phyloP scores from a whole-genome alignment of 1,284 basidiomycete species.

The Sporisorium reilianum region DNA sequence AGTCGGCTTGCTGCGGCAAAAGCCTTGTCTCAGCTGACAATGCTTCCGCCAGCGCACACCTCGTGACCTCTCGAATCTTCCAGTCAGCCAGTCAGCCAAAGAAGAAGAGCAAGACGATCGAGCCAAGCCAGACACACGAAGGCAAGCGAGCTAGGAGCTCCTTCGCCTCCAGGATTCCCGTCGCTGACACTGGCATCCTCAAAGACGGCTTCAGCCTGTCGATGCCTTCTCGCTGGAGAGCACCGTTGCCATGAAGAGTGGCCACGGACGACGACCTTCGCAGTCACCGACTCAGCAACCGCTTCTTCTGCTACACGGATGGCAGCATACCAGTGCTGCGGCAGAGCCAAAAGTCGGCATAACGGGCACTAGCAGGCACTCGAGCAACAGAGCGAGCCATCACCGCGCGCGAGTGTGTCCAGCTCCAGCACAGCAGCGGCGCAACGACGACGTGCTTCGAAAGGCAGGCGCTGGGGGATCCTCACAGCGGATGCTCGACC shows the following conservation, averaged over 20 bases:
- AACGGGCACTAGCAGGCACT: neutral
- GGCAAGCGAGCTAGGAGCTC: neutral
- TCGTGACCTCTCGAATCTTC: neutral
- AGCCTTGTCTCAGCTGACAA: constrained; percentile 3
- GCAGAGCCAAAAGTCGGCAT: neutral
- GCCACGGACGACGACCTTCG: neutral
- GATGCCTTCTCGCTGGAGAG: neutral
- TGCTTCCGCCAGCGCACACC: neutral
- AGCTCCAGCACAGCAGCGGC: neutral
- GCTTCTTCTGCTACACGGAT: neutral
- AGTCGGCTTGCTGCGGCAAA: constrained; percentile 12
- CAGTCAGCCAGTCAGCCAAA: neutral
- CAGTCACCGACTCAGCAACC: constrained; percentile 1
- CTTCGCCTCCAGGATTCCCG: neutral
- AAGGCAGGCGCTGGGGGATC: neutral
- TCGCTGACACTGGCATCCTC: neutral
- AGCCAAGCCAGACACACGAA: neutral
- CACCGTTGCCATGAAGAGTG: neutral
- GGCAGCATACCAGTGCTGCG: neutral
- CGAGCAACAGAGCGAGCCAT: neutral
- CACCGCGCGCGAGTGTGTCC: neutral
- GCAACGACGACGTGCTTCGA: neutral
- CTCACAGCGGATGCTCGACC: neutral
- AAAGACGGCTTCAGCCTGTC: neutral
- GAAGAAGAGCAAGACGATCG: neutral